Evolutionary conservation across 1,139 yeast species (phyloP).

Genomic region (Geotrichum australiense): DNA sequence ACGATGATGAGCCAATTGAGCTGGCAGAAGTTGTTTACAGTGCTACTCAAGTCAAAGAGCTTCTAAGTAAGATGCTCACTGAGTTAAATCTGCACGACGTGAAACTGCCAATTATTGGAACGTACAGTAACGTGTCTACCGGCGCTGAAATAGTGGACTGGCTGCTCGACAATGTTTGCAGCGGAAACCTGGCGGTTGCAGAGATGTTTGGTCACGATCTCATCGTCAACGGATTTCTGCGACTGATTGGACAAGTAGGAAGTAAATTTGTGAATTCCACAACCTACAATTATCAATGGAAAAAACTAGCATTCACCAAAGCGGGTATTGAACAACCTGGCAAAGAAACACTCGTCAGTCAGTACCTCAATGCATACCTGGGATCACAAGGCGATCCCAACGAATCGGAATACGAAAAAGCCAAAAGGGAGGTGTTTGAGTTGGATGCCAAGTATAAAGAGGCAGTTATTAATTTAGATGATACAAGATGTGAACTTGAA

Average conservation of each 20-base stretch:
- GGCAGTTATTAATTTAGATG: conserved; percentile 55
- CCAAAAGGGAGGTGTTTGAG: conserved; percentile 51
- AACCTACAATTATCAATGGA: conserved; percentile 78
- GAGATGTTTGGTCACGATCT: conserved; percentile 79
- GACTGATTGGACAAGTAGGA: conserved; percentile 53
- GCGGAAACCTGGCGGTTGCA: conserved; percentile 39
- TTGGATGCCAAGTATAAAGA: conserved; percentile 58
- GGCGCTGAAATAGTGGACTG: conserved; percentile 62
- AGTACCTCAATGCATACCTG: conserved; percentile 31
- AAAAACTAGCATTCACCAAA: conserved; percentile 55
- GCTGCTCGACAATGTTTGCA: conserved; percentile 39
- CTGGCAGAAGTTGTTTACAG: conserved; percentile 34
- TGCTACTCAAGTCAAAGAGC: conserved; percentile 36
- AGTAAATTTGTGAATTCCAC: conserved; percentile 70
- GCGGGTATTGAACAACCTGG: conserved; percentile 39
- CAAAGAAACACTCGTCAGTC: conserved; percentile 24
- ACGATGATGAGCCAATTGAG: conserved; percentile 23
- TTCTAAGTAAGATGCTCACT: conserved; percentile 38
- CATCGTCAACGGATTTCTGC: conserved; percentile 55
- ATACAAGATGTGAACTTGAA: conserved; percentile 64
- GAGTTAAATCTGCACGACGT: conserved; percentile 43
- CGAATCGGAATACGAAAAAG: conserved; percentile 46
- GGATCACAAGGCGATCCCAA: conserved; percentile 40
- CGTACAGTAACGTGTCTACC: conserved; percentile 55
- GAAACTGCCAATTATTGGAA: conserved; percentile 58